Conservation (phyloP, 2,329 filamentous ascomycete genomes). For the Emericellopsis atlantica region DNA sequence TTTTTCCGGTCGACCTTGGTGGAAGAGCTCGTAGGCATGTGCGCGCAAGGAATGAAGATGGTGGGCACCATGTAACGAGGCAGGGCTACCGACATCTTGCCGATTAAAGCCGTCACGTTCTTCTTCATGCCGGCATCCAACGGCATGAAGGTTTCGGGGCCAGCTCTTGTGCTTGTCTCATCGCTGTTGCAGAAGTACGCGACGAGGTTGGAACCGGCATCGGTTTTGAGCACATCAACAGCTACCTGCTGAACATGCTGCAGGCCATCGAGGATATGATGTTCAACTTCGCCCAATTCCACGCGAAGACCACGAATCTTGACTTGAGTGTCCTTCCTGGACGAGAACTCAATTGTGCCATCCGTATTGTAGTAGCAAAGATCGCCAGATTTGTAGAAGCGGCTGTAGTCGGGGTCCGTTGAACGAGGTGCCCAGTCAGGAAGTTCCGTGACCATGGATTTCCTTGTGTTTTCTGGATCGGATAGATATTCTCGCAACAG, state of each 20-base stretch:
- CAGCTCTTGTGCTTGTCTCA: neutral
- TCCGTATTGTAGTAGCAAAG: slow-evolving; percentile 10
- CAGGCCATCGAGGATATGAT: neutral
- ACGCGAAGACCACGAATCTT: slow-evolving; percentile 42
- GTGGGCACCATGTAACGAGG: slow-evolving; percentile 9
- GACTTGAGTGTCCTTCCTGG: slow-evolving; percentile 40
- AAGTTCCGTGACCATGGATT: neutral
- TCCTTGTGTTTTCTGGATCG: neutral
- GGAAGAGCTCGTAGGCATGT: slow-evolving; percentile 8
- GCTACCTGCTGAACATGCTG: neutral
- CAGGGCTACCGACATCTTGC: slow-evolving; percentile 4
- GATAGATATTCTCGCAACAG: slow-evolving; percentile 2
- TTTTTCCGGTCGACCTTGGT: slow-evolving; percentile 6
- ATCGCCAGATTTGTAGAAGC: slow-evolving; percentile 6
- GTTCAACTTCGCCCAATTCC: slow-evolving; percentile 21
- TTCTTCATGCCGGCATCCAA: slow-evolving; percentile 3
- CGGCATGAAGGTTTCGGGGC: slow-evolving; percentile 4
- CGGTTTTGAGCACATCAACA: slow-evolving; percentile 2
- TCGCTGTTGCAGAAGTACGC: slow-evolving; percentile 1
- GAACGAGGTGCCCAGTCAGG: slow-evolving; percentile 1
- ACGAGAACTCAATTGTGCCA: slow-evolving; percentile 25
- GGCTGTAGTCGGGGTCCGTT: neutral
- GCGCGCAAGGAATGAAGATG: slow-evolving; percentile 8
- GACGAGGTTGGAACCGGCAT: neutral
- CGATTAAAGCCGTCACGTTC: slow-evolving; percentile 6